Percentiles rank a stretch among this genome's conserved stretches.
Evolutionary conservation across 164 flowering plant genomes (phyloP).

Genomic region (Dillenia turbinata): DNA sequence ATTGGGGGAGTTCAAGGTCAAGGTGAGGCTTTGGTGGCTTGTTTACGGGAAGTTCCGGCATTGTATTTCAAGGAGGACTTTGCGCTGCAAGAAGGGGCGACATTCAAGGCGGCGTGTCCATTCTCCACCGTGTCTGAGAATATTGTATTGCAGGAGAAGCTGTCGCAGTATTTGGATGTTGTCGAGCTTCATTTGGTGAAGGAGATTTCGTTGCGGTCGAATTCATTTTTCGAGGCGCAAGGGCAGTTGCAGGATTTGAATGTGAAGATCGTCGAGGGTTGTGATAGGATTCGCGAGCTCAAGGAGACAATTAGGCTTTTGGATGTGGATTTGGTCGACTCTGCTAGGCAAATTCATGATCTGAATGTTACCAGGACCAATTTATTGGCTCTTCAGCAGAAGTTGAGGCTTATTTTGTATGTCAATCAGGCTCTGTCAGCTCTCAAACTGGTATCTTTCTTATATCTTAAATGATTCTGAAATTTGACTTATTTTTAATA

Average conservation of each 20-base stretch:
- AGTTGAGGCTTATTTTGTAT: constrained; percentile 67
- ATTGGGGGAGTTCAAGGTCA: constrained; percentile 27
- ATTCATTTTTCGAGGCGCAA: constrained; percentile 93
- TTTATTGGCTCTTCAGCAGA: constrained; percentile 63
- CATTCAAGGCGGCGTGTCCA: constrained; percentile 85
- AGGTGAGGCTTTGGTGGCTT: constrained; percentile 88
- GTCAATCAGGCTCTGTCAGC: constrained; percentile 91
- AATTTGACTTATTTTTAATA: too few species aligned
- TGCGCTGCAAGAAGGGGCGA: constrained; percentile 77
- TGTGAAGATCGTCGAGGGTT: constrained; percentile 72
- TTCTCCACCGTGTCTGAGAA: constrained; percentile 58
- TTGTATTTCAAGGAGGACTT: constrained; percentile 93
- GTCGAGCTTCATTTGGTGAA: constrained; percentile 96
- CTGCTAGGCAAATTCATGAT: constrained; percentile 74
- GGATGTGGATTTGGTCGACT: constrained; percentile 78
- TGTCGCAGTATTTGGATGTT: constrained; percentile 87
- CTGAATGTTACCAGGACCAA: constrained; percentile 54
- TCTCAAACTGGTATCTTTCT: constrained; percentile 65
- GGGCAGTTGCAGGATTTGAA: constrained; percentile 87
- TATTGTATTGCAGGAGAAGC: constrained; percentile 70
- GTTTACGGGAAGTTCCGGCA: constrained; percentile 86
- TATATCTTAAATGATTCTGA: background rate
- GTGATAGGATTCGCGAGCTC: constrained; percentile 68
- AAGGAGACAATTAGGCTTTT: constrained; percentile 77
- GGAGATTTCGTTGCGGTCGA: constrained; percentile 91